A percentile compares a stretch with the other conserved stretches of the same genome.
Evolutionary conservation across 257 asterid genomes (phyloP).

Genomic region (Henckelia pumila): DNA sequence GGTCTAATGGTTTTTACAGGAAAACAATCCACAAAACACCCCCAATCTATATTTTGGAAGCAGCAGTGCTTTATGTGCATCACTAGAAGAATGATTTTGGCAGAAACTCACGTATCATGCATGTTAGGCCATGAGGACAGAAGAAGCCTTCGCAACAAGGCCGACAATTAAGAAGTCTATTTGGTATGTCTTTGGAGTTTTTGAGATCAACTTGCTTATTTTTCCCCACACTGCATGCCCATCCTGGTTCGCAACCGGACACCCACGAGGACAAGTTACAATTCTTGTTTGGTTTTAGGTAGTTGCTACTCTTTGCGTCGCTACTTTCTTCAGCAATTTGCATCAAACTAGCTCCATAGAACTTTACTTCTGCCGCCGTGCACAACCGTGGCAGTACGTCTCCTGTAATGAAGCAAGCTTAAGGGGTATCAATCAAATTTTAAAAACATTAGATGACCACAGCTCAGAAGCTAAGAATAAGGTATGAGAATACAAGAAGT

Average conservation of each 20-base stretch:
- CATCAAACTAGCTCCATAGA: constrained; percentile 51
- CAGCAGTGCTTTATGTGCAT: neutral
- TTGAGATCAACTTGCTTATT: constrained; percentile 52
- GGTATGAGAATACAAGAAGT: neutral
- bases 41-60: neutral
- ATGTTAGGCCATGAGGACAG: constrained; percentile 95
- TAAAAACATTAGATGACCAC: neutral
- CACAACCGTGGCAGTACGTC: constrained; percentile 76
- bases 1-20: neutral
- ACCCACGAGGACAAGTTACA: constrained; percentile 84
- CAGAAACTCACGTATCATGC: constrained; percentile 94
- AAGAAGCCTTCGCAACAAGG: constrained; percentile 96
- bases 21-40: constrained; percentile 9
- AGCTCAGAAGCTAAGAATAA: neutral
- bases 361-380: constrained; percentile 81
- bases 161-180: constrained; percentile 47
- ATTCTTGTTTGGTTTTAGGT: constrained; percentile 69
- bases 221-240: constrained; percentile 70
- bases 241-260: constrained; percentile 96
- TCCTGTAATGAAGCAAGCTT: constrained; percentile 34
- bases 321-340: constrained; percentile 30
- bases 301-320: constrained; percentile 34
- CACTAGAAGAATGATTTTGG: neutral
- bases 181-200: constrained; percentile 57
- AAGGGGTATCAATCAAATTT: constrained; percentile 7